Evolutionary conservation across 345 rosid genomes (phyloP).

Genomic region (Eucalyptus erythrocorys): DNA sequence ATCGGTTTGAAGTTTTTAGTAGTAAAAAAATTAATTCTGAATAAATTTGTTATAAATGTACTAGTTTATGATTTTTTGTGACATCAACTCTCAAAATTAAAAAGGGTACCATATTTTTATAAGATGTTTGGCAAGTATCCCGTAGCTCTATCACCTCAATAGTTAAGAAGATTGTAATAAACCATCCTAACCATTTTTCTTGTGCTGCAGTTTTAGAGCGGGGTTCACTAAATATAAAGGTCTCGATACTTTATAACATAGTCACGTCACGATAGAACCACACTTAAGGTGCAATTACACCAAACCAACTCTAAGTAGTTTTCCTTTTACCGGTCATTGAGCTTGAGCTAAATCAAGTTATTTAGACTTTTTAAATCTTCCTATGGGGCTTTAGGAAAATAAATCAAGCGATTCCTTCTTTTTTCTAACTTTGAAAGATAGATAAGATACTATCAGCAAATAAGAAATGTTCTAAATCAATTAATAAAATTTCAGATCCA

Average conservation of each 20-base stretch:
- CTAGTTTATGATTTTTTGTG: too few species aligned
- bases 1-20: too few species aligned
- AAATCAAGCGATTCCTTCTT: too few species aligned
- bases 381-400: not conserved
- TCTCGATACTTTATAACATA: not conserved
- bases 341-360: not conserved
- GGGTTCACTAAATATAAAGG: not conserved
- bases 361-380: not conserved
- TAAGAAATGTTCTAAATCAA: too few species aligned
- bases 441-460: too few species aligned
- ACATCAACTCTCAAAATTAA: not conserved
- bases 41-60: too few species aligned
- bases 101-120: not conserved
- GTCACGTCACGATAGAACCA: not conserved
- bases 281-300: not conserved
- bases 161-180: not conserved
- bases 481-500: not conserved
- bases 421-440: too few species aligned
- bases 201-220: not conserved
- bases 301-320: not conserved
- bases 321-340: not conserved
- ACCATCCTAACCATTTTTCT: not conserved
- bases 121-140: not conserved
- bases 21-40: accelerated
- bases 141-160: not conserved